Percentiles rank a stretch among this genome's conserved stretches.
Conservation (phyloP, 2,329 filamentous ascomycete genomes). For the Pseudogymnoascus sp. region DNA sequence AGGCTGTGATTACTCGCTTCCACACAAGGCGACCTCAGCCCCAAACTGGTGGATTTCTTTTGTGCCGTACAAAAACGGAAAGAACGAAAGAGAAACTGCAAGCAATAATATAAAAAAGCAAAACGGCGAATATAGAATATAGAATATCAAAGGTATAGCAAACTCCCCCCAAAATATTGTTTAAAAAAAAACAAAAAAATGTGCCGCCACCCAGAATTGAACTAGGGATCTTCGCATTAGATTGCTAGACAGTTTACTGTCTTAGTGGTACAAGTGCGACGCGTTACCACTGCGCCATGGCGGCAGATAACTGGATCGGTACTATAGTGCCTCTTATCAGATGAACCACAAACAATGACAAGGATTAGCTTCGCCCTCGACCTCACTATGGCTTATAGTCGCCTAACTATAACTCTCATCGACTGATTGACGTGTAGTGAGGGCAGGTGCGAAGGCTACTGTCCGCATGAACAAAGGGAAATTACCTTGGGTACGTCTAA, state of each 20-base stretch:
- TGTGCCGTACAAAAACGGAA: neutral
- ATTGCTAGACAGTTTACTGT: conserved; percentile 9
- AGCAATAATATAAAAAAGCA: neutral
- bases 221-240: conserved; percentile 10
- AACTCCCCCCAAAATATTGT: neutral
- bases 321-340: neutral
- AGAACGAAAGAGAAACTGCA: neutral
- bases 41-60: neutral
- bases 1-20: neutral
- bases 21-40: neutral
- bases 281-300: conserved; percentile 10
- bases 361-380: neutral
- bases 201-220: conserved; percentile 8
- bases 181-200: neutral
- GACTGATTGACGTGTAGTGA: neutral
- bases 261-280: conserved; percentile 10
- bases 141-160: neutral
- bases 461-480: neutral
- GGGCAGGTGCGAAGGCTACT: neutral
- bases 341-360: neutral
- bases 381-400: neutral
- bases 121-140: neutral
- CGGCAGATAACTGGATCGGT: neutral
- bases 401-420: too few species aligned
- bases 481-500: neutral